Conservation (phyloP, 257 asterid species). For the Lycium barbarum region DNA sequence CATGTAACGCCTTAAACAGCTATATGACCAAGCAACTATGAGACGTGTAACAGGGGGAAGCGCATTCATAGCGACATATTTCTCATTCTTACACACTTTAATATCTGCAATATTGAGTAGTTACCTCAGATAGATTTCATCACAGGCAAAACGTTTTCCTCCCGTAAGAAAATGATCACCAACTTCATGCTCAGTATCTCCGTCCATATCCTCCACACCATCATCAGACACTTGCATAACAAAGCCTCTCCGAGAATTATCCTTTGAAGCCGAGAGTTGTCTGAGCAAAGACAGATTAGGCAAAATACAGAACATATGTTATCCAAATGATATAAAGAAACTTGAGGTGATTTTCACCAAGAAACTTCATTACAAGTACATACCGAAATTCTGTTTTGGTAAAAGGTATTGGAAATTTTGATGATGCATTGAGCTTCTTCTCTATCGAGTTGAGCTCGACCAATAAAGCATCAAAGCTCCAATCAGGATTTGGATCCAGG, state of each 20-base stretch:
- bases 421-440: constrained; percentile 43
- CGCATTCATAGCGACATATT: neutral
- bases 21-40: neutral
- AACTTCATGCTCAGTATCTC: constrained; percentile 32
- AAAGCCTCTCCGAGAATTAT: constrained; percentile 50
- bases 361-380: neutral
- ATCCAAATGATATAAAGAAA: neutral
- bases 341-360: neutral
- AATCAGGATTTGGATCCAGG: constrained; percentile 82
- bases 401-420: constrained; percentile 50
- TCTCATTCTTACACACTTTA: neutral
- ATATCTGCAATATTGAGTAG: constrained; percentile 25
- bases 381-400: constrained; percentile 62
- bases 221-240: constrained; percentile 56
- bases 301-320: constrained; percentile 27
- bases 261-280: constrained; percentile 46
- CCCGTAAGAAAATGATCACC: constrained; percentile 38
- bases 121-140: constrained; percentile 67
- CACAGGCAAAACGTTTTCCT: constrained; percentile 62
- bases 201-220: constrained; percentile 41
- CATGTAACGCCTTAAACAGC: neutral
- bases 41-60: neutral
- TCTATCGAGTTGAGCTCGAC: constrained; percentile 66
- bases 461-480: constrained; percentile 73
- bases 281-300: constrained; percentile 39